Evolutionary conservation across 2,329 filamentous ascomycete species (phyloP), one percentile per base, ranked within the genome.

Genomic region (Penicillium sp.): DNA sequence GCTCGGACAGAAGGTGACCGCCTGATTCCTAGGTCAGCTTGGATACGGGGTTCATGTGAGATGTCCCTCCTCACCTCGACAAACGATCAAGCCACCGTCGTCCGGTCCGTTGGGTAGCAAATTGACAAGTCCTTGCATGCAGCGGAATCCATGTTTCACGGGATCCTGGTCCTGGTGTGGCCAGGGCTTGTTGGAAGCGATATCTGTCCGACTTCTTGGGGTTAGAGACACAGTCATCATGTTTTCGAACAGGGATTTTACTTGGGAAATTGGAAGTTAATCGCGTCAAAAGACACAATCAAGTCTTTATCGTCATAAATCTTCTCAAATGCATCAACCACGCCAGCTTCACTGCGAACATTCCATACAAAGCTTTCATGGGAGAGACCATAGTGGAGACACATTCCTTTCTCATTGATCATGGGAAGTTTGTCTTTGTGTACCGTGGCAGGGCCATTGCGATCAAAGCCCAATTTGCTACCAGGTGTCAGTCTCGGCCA

Each of bases 121-220:
- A 64, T 83, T 83, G 2, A 83, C 78, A 0, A 83, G 71, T 4
- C 81, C 81, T 58, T 83, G 81, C 2, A 81, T 70, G 60, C 81
- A 84, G 2, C 79, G 74, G 65, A 84, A 81, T 0, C 80, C 81
- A 13, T 72, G 72, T 61, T 72, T 75, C 7, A 68, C 69, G 1
- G 75, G 78, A 53, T 79, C 74, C 59, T 80, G 78, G 54, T 80
- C 78, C 45, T 80, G 77, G 61, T 80, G 78, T 3, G 78, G 76
- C 78, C 78, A 80, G 2, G 78, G 78, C 53, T 72, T 75, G 65
- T 76, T 79, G 19, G 55, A 52, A 8, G 63, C 51, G 9, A 67
- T 33, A 44, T 66, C 60, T 26, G 56, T 59, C 6, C 62, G 62
- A 16, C 63, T 66, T 26, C 2, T 9, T 5, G n/a, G 5, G 4